Percentiles rank a stretch among this genome's conserved stretches.
phyloP scores from a whole-genome alignment of 208 protist genomes.

The Naegleria lovaniensis region DNA sequence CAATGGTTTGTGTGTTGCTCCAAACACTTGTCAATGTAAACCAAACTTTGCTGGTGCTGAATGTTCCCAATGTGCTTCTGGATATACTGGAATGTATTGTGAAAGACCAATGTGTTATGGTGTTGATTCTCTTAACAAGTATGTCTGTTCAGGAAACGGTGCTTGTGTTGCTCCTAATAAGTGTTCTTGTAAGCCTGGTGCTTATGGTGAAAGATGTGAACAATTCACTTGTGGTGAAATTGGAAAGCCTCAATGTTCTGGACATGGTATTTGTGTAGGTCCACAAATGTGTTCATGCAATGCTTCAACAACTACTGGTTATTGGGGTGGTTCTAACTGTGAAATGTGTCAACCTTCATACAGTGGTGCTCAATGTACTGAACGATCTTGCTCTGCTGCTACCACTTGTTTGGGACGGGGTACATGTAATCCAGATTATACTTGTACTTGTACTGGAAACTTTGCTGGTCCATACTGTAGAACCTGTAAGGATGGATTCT shows the following conservation, averaged over 20 bases:
- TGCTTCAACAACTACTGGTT: neutral
- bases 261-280: neutral
- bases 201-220: neutral
- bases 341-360: neutral
- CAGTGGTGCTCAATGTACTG: neutral
- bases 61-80: neutral
- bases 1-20: neutral
- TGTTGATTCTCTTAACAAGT: neutral
- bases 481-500: neutral
- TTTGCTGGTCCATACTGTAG: neutral
- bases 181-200: neutral
- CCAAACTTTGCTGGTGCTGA: neutral
- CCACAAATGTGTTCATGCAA: neutral
- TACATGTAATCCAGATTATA: neutral
- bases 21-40: neutral
- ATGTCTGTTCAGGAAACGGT: conserved; percentile 2
- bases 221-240: neutral
- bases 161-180: neutral
- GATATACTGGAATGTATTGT: neutral
- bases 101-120: neutral
- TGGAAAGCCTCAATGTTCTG: neutral
- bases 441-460: neutral
- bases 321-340: neutral
- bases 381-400: neutral
- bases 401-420: neutral